Evolutionary conservation across 495 filamentous ascomycete genomes (phyloP), one percentile per base, ranked within the genome.

Genomic region (Tuber indicum): DNA sequence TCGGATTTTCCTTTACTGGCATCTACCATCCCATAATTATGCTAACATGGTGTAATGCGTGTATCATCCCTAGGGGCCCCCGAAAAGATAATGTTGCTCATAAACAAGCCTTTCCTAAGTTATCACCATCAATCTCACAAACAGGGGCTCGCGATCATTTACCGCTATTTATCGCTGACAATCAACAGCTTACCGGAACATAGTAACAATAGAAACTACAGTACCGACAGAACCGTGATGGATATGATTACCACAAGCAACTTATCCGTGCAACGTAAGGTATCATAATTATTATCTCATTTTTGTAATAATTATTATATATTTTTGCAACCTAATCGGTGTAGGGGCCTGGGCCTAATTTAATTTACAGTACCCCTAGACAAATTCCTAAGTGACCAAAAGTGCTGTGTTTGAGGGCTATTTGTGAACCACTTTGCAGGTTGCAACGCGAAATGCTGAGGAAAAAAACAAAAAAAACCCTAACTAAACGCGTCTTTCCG

Each of bases 401-500:
- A 10, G 26, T 66, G 58, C 58, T 66, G 58, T 36, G 32, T 32
- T 32, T 7, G 16, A 36, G 58, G 10, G 58, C 26, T 66, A 26
- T 66, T 66, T 66, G 58, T 66, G 58, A 66, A 66, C 58, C 58
- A 66, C 58, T 66, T 66, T 66, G 26, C 32, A 2, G 9, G 58
- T 66, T 19, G 58, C 14, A 66, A 66, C 58, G 58, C 58, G 58
- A 32, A 62, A 32, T 10, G 0, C 12, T 32, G 6, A 23, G 12
- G 4, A n/a, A 58, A 8, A 26, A n/a, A n/a, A 26, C 1, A 10
- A 6, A 19, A 36, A 66, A 36, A 66, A 0, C 1, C 58, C 58
- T 66, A 17, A 26, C 58, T 66, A 66, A 66, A 66, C 58, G 58
- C 58, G 58, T 66, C 58, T 66, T 36, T 66, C 58, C 58, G 58